Evolutionary conservation across 768 basidiomycete species (phyloP), one percentile per base, ranked within the genome.

Genomic region (Boletus tomentosulus): DNA sequence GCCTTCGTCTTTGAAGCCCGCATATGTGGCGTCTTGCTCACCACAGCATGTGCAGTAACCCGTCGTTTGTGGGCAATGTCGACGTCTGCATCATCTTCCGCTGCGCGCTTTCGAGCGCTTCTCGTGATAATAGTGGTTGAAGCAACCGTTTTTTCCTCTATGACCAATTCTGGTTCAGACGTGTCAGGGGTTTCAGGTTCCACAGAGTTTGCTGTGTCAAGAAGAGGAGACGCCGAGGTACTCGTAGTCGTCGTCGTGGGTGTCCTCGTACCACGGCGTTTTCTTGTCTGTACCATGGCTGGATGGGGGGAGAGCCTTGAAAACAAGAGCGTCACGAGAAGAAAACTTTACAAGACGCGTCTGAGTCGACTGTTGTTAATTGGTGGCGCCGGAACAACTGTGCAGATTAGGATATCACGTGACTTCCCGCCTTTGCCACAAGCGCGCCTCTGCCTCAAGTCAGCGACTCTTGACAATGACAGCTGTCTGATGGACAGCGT

Each of bases 111-210:
- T 51, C 60, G 58, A 25, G 57, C 34, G 8, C 27, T 64, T 59
- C 53, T 58, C 24, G 50, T 59, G 34, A 46, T 24, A 15, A 49
- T 2, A 35, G 51, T 10, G 28, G 51, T 39, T 10, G 42, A 43
- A 34, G 22, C 25, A 15, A 48, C 25, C 11, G 34, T 33, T n/a
- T 56, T 48, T 24, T 62, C 48, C 24, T 34, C 28, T 5, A 16
- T 10, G 25, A n/a, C 53, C 28, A 57, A 43, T 30, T 67, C 69
- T 38, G 65, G 61, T 35, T 71, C 71, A 25, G 83, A 85, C 30
- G 82, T 83, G 39, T 70, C 70, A 60, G 84, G 83, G 48, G 83
- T 83, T 61, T 76, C 77, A 30, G 67, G 65, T 62, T 76, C 70
- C 39, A 72, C 70, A 31, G 83, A 81, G 24, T 70, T 68, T 48